Conservation (phyloP, 2,329 filamentous ascomycete genomes). For the Zasmidium citrigriseum region DNA sequence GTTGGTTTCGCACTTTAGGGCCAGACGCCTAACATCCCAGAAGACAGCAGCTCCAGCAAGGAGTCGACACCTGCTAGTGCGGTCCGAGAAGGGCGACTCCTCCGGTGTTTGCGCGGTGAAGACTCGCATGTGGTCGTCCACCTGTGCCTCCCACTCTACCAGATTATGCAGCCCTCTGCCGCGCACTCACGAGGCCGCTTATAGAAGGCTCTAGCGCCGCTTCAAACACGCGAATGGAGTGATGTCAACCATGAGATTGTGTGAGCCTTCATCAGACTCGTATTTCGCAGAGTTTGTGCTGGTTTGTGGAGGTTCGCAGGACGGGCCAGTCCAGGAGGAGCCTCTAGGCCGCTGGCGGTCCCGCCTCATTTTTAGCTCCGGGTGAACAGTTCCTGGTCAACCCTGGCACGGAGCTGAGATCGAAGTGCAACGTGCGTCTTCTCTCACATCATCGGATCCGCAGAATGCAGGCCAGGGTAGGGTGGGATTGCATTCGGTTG, state of each 20-base stretch:
- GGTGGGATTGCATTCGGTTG: background rate
- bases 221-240: background rate
- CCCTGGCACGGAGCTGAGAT: background rate
- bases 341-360: no score
- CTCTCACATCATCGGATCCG: background rate
- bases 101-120: slow-evolving; percentile 4
- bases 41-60: slow-evolving; percentile 11
- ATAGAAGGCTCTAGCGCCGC: background rate
- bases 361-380: no score
- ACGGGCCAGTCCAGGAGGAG: no score
- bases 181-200: background rate
- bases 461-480: background rate
- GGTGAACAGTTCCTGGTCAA: slow-evolving; percentile 3
- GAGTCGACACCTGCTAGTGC: slow-evolving; percentile 7
- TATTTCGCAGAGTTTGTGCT: background rate
- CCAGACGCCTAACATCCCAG: slow-evolving; percentile 9
- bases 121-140: slow-evolving; percentile 8
- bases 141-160: slow-evolving; percentile 6
- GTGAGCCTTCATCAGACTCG: background rate
- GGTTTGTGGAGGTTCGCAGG: background rate
- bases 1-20: slow-evolving; percentile 14
- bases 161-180: slow-evolving; percentile 2
- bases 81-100: slow-evolving; percentile 1
- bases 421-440: background rate
- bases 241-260: background rate